Conservation (phyloP, 164 flowering plant genomes). For the Chimonanthus salicifolius region DNA sequence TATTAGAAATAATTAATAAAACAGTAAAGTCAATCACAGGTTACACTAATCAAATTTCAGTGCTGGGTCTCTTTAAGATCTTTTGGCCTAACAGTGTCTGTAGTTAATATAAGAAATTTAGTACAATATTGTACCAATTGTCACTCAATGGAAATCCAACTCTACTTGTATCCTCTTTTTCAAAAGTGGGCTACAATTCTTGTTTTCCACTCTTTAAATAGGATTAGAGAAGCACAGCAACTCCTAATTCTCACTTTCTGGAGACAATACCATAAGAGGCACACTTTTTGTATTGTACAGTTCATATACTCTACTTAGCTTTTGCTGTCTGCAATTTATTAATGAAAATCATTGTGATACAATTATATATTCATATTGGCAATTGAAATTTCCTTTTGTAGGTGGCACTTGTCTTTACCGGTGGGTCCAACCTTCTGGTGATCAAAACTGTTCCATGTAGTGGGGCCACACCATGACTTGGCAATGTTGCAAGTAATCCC, state of each 20-base stretch:
- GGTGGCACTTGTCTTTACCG: too few species aligned
- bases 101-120: neutral
- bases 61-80: neutral
- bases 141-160: constrained; percentile 4
- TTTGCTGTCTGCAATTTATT: too few species aligned
- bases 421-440: too few species aligned
- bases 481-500: too few species aligned
- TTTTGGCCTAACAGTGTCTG: neutral
- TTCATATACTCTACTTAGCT: too few species aligned
- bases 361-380: too few species aligned
- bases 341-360: too few species aligned
- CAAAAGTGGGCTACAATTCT: neutral
- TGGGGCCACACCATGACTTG: too few species aligned
- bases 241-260: neutral
- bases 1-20: too few species aligned
- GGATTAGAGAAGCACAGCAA: neutral
- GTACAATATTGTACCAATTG: neutral
- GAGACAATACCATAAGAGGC: neutral
- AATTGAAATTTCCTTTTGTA: too few species aligned
- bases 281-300: neutral
- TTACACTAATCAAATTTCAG: neutral
- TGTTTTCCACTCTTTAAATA: neutral
- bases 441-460: too few species aligned
- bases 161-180: neutral
- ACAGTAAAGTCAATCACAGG: neutral